phyloP scores from a whole-genome alignment of 2,329 filamentous ascomycete species.

The Exophiala oligosperma region DNA sequence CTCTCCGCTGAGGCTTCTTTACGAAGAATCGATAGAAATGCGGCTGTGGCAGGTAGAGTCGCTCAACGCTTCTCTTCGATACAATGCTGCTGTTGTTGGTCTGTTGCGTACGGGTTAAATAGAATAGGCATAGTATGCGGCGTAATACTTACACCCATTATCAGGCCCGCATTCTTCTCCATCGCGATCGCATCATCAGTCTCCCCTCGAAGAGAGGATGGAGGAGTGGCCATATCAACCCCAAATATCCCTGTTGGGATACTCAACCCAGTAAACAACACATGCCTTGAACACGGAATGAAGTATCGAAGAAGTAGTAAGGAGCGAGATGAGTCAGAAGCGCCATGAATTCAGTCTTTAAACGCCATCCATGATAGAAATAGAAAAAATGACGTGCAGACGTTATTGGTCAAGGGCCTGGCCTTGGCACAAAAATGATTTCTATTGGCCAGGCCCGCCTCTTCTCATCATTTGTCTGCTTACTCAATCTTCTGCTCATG shows the following conservation, averaged over 20 bases:
- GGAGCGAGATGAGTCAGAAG: conserved; percentile 1
- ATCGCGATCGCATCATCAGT: conserved; percentile 24
- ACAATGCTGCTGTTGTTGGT: conserved; percentile 92
- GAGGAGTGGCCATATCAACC: conserved; percentile 17
- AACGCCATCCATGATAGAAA: no score
- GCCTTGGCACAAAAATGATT: background rate
- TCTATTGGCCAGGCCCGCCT: conserved; percentile 6
- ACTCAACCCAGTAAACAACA: background rate
- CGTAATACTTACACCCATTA: conserved; percentile 51
- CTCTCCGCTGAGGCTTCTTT: conserved; percentile 74
- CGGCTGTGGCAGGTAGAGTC: conserved; percentile 76
- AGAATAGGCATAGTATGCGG: conserved; percentile 3
- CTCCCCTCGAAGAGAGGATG: background rate
- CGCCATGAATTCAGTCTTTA: no score
- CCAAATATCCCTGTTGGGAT: no score
- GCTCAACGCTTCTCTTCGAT: conserved; percentile 90
- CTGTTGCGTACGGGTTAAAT: conserved; percentile 39
- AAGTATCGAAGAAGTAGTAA: background rate
- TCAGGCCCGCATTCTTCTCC: conserved; percentile 50
- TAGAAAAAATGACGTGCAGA: no score
- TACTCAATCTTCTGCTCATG: conserved; percentile 4
- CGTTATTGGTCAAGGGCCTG: background rate
- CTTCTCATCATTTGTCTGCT: conserved; percentile 6
- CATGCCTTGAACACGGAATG: background rate
- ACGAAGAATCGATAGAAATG: conserved; percentile 90